A percentile compares a stretch with the other conserved stretches of the same genome.
Conservation (phyloP, 2,329 filamentous ascomycete species). For the Blastomyces silverae region DNA sequence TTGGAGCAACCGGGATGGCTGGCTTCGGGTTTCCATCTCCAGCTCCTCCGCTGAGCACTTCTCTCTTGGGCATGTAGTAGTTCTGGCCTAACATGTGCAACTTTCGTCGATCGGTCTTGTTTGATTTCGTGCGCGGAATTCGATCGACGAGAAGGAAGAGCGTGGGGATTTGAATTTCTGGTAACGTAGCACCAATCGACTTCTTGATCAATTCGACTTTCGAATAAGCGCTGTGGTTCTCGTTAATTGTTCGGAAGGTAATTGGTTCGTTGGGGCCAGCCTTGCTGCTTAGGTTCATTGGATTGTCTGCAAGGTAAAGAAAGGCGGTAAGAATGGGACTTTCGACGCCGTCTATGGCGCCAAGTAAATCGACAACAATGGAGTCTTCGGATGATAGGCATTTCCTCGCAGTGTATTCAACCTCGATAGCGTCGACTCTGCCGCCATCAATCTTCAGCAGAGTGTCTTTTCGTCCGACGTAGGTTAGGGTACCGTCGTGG, state of each 20-base stretch:
- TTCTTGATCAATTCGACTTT: slow-evolving; percentile 9
- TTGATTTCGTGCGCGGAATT: slow-evolving; percentile 10
- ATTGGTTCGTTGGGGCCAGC: slow-evolving; percentile 9
- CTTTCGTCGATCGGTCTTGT: slow-evolving; percentile 11
- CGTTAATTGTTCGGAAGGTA: slow-evolving; percentile 8
- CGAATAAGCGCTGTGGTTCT: slow-evolving; percentile 4
- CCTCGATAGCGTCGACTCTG: slow-evolving; percentile 76
- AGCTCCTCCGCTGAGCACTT: background rate
- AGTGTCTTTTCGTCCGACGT: slow-evolving; percentile 67
- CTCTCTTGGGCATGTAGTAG: slow-evolving; percentile 11
- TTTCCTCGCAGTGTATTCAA: slow-evolving; percentile 52
- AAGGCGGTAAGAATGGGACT: slow-evolving; percentile 7
- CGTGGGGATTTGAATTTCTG: slow-evolving; percentile 11
- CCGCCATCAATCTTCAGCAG: slow-evolving; percentile 85
- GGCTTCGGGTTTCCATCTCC: background rate
- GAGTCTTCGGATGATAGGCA: slow-evolving; percentile 7
- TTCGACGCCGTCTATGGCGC: slow-evolving; percentile 4
- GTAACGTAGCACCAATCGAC: slow-evolving; percentile 4
- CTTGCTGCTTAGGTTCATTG: slow-evolving; percentile 10
- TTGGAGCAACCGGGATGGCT: background rate
- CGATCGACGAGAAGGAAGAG: slow-evolving; percentile 11
- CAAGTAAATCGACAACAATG: slow-evolving; percentile 10
- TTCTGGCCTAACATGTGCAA: slow-evolving; percentile 12
- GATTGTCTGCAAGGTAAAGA: slow-evolving; percentile 11
- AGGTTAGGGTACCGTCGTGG: slow-evolving; percentile 64